Evolutionary conservation across 106 monocot genomes (phyloP).

Genomic region (Platanthera zijinensis): DNA sequence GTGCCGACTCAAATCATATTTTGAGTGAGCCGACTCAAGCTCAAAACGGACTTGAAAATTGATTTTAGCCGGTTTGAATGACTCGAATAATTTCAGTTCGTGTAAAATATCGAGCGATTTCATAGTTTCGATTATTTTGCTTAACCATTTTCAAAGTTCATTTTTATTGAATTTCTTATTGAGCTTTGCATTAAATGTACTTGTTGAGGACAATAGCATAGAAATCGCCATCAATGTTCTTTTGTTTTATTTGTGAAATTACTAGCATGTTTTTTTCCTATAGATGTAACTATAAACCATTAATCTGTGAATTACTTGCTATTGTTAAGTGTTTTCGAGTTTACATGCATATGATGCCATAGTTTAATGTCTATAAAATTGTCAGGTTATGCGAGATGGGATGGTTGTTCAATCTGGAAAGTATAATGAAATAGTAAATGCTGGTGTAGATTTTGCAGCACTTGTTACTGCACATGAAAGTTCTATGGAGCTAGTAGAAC

Average conservation of each 20-base stretch:
- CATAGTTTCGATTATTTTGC: too few relatives aligned
- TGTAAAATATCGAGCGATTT: too few relatives aligned
- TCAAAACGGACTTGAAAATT: too few relatives aligned
- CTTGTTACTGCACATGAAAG: conserved; percentile 82
- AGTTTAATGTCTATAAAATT: not conserved
- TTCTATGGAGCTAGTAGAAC: conserved; percentile 92
- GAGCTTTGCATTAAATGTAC: too few relatives aligned
- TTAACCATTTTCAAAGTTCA: too few relatives aligned
- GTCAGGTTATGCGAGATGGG: conserved; percentile 78
- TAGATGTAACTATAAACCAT: not conserved
- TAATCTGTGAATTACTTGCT: not conserved
- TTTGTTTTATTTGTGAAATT: not conserved
- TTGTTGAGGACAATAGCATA: too few relatives aligned
- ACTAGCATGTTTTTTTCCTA: not conserved
- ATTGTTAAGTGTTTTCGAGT: not conserved
- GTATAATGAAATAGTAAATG: conserved; percentile 53
- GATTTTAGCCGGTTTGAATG: too few relatives aligned
- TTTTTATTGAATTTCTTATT: too few relatives aligned
- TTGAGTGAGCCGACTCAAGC: too few relatives aligned
- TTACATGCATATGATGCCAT: not conserved
- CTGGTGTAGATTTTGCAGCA: conserved; percentile 57
- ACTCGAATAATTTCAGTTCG: too few relatives aligned
- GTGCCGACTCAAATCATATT: too few relatives aligned
- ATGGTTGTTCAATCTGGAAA: conserved; percentile 69
- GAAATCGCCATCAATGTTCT: too few relatives aligned